Percentiles rank a stretch among this genome's conserved stretches.
These are phyloP conservation scores for Papiliotrema laurentii DNA, from an alignment of 1,284 basidiomycete species.

Conservation along the genomic window DNA sequence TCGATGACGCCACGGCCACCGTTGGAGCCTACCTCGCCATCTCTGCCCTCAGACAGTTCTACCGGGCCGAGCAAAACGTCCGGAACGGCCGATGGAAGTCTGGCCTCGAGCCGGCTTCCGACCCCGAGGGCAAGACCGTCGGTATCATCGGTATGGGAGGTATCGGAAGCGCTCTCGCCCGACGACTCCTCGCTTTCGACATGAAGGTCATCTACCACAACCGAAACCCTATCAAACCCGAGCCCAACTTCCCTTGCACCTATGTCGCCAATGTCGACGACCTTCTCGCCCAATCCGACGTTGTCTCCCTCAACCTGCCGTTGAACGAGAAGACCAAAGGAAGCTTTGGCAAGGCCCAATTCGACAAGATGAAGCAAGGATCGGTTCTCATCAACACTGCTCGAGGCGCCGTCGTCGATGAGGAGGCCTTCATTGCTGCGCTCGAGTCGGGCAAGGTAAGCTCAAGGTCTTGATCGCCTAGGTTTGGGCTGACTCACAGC, in stretches of 20 bases:
- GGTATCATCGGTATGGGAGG: conserved; percentile 87
- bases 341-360: conserved; percentile 71
- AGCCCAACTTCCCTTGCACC: conserved; percentile 65
- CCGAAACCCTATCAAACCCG: conserved; percentile 56
- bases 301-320: conserved; percentile 57
- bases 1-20: conserved; percentile 87
- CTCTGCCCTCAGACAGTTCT: conserved; percentile 75
- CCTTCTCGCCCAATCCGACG: conserved; percentile 70
- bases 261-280: conserved; percentile 67
- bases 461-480: not conserved
- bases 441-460: conserved; percentile 63
- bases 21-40: conserved; percentile 80
- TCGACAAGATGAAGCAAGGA: conserved; percentile 72
- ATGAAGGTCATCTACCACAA: conserved; percentile 83
- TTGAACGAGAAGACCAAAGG: conserved; percentile 66
- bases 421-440: conserved; percentile 71
- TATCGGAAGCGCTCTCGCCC: conserved; percentile 58
- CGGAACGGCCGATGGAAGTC: conserved; percentile 57
- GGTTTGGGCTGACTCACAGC: conserved; percentile 51
- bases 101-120: conserved; percentile 58
- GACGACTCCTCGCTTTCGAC: conserved; percentile 50
- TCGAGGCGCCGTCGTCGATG: conserved; percentile 81
- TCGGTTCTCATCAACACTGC: conserved; percentile 84
- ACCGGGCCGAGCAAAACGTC: conserved; percentile 65
- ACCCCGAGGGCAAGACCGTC: conserved; percentile 71